Evolutionary conservation across 2,329 filamentous ascomycete genomes (phyloP), one percentile per base, ranked within the genome.

Genomic region (Alternaria sp.): DNA sequence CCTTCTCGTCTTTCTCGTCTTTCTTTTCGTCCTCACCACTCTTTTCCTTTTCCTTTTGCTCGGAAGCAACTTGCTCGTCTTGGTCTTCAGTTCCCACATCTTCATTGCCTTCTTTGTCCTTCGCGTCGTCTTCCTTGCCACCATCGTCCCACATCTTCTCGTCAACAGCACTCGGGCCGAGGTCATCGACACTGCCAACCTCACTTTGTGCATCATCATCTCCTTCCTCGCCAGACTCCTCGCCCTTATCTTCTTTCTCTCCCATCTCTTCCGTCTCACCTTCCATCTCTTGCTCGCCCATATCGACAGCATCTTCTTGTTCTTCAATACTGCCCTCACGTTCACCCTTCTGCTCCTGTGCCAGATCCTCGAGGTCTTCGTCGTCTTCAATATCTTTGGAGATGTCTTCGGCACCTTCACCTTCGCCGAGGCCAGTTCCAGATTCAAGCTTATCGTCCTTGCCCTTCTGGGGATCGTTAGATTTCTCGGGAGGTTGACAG

Each of bases 131-230:
- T 47, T 94, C 87, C 51, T 90, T 86, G 46, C 93, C 90, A 49
- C 90, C 89, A 43, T 93, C 94, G 80, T 99, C 94, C 96, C 96
- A 99, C 87, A 98, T 93, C 84, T 98, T 99, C 82, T 99, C 96
- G 77, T 99, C 96, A 1, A 98, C 91, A 19, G 95, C 92, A 15
- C 89, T 91, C 12, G 93, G 91, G 71, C 97, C 95, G 45, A 97
- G 84, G 73, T 97, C 93, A 81, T 97, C 93, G 11, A 98, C 93
- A 73, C 93, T 91, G 1, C 94, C 96, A 6, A 91, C 88, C 80
- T 98, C 93, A 72, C 97, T 94, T 68, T 97, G 93, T 77, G 96
- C 90, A 54, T 84, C 82, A 10, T 93, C 90, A 10, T 90, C 76
- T 1, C 71, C 70, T 23, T 75, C 75, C 85, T 55, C 74, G 6